Percentiles rank a stretch among this genome's conserved stretches.
Evolutionary conservation across 148 eudicot species (phyloP).

Genomic region (Silene uniflora): DNA sequence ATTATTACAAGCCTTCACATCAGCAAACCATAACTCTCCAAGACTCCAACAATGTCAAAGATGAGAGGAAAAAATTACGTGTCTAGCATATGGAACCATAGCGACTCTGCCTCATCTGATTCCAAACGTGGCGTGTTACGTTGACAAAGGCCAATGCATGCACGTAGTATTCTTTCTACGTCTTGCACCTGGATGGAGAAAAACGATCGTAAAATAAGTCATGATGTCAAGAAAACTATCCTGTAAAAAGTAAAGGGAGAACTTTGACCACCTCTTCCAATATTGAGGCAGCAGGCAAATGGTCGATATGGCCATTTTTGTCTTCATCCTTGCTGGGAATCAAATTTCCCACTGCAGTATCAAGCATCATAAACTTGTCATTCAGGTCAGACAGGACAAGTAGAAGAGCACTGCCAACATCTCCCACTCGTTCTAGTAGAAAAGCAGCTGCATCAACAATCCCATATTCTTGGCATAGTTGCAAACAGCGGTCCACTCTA

Average conservation of each 20-base stretch:
- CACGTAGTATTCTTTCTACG: conserved; percentile 47
- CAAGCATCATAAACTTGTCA: conserved; percentile 66
- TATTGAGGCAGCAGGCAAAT: conserved; percentile 42
- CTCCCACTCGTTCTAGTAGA: conserved; percentile 88
- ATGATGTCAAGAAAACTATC: background rate
- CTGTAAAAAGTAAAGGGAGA: background rate
- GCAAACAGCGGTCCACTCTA: conserved; percentile 86
- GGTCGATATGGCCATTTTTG: conserved; percentile 28
- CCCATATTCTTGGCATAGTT: conserved; percentile 82
- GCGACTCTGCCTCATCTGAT: conserved; percentile 77
- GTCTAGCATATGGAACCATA: conserved; percentile 93
- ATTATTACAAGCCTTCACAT: background rate
- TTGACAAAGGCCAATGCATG: conserved; percentile 87
- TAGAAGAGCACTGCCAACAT: conserved; percentile 83
- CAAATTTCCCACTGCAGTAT: conserved; percentile 43
- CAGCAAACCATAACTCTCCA: background rate
- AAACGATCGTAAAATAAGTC: background rate
- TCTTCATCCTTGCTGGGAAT: conserved; percentile 27
- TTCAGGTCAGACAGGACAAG: conserved; percentile 64
- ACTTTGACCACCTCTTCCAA: conserved; percentile 52
- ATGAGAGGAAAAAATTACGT: conserved; percentile 40
- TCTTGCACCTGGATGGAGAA: conserved; percentile 52
- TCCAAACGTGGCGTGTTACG: conserved; percentile 80
- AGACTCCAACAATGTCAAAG: background rate
- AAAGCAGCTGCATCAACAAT: conserved; percentile 88